Percentiles rank a stretch among this genome's conserved stretches.
These are phyloP conservation scores for Aspergillus wentii DNA, from an alignment of 495 filamentous ascomycete genomes.

Conservation along the genomic window DNA sequence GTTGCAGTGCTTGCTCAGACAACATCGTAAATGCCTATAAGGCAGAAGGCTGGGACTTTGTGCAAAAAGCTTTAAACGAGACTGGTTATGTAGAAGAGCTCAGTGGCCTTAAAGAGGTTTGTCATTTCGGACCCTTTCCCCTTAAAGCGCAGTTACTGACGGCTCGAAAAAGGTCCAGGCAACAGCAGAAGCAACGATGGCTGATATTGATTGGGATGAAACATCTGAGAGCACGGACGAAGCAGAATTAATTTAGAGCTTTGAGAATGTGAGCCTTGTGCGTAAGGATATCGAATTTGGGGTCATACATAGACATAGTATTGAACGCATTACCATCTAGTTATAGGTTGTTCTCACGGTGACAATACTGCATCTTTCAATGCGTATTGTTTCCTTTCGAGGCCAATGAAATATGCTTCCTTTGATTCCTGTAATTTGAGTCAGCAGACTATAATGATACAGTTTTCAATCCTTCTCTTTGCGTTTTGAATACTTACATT, in stretches of 20 bases:
- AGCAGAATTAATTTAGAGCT: conserved; percentile 20
- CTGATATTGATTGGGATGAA: conserved; percentile 59
- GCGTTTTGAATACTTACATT: conserved; percentile 50
- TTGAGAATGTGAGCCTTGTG: background rate
- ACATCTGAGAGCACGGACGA: conserved; percentile 48
- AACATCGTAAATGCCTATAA: conserved; percentile 68
- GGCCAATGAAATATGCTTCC: conserved; percentile 80
- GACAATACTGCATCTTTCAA: conserved; percentile 3
- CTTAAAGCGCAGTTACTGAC: background rate
- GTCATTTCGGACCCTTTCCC: conserved; percentile 2
- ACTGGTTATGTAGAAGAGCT: conserved; percentile 85
- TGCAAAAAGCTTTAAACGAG: conserved; percentile 79
- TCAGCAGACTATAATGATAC: conserved; percentile 7
- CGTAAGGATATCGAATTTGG: background rate
- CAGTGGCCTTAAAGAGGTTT: conserved; percentile 83
- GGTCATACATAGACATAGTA: background rate
- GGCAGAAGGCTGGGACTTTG: conserved; percentile 77
- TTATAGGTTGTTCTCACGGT: background rate
- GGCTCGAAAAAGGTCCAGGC: conserved; percentile 53
- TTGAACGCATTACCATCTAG: too few relatives aligned
- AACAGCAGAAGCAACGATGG: conserved; percentile 63
- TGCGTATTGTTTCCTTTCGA: conserved; percentile 43
- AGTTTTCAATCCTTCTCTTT: background rate
- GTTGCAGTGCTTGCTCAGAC: conserved; percentile 87
- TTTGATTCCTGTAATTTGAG: conserved; percentile 67